Evolutionary conservation across 2,329 filamentous ascomycete species (phyloP).

Genomic region (Rutstroemia sp.): DNA sequence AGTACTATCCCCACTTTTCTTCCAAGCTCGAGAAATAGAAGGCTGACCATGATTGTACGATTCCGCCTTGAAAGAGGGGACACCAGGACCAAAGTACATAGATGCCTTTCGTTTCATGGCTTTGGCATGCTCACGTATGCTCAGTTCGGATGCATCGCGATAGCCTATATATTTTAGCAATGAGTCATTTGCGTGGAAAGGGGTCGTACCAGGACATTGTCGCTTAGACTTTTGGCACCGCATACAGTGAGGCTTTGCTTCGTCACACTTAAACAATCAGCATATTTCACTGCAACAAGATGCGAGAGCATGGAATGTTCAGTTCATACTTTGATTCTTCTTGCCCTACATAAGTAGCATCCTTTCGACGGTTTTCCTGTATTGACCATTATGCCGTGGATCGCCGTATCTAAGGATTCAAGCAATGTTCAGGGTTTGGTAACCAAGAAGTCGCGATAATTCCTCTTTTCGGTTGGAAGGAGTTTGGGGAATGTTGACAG

Average conservation of each 20-base stretch:
- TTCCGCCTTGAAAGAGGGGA: background rate
- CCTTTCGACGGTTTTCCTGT: slow-evolving; percentile 9
- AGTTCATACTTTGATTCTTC: slow-evolving; percentile 11
- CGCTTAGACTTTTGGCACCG: slow-evolving; percentile 55
- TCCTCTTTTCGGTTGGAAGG: too few species aligned
- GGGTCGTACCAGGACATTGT: slow-evolving; percentile 52
- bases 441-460: too few species aligned
- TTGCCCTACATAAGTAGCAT: slow-evolving; percentile 10
- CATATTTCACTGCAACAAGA: too few species aligned
- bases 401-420: background rate
- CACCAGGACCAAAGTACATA: background rate
- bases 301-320: too few species aligned
- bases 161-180: background rate
- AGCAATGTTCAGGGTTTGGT: too few species aligned
- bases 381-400: background rate
- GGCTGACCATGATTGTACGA: background rate
- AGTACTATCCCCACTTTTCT: background rate
- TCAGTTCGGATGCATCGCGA: background rate
- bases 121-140: background rate
- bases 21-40: background rate
- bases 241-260: slow-evolving; percentile 54
- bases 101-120: background rate
- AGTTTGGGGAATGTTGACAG: too few species aligned
- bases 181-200: background rate
- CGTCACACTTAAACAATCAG: slow-evolving; percentile 47